These are phyloP conservation scores for Fomitopsis serialis DNA, from an alignment of 768 basidiomycete species.

Conservation along the genomic window DNA sequence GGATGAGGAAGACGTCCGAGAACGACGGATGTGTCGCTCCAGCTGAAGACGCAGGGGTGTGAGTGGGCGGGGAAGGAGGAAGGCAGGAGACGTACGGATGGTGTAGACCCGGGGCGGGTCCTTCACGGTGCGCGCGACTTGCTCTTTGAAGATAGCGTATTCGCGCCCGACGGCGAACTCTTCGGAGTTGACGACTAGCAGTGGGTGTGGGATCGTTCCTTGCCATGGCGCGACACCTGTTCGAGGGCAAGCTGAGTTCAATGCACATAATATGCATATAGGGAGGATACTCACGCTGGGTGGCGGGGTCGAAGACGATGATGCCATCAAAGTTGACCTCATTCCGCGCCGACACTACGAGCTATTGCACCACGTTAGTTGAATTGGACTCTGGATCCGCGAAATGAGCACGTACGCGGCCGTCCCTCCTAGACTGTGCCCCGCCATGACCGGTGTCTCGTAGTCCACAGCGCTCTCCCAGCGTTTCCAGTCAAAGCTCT, in stretches of 20 bases:
- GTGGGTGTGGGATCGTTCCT: conserved; percentile 22
- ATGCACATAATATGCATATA: conserved; percentile 19
- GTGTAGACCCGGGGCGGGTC: background rate
- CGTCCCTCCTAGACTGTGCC: conserved; percentile 29
- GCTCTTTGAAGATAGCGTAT: conserved; percentile 26
- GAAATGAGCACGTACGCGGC: conserved; percentile 21
- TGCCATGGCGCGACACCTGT: conserved; percentile 25
- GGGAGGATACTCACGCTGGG: conserved; percentile 16
- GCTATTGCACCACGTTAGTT: conserved; percentile 7
- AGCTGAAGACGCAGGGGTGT: conserved; percentile 8
- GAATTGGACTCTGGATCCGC: background rate
- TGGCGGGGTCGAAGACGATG: conserved; percentile 25
- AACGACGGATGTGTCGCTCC: conserved; percentile 29
- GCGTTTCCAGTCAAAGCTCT: conserved; percentile 12
- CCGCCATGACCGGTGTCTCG: conserved; percentile 21
- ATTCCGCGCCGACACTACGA: conserved; percentile 20
- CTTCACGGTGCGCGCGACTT: conserved; percentile 17
- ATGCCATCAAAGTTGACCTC: conserved; percentile 22
- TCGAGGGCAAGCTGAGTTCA: conserved; percentile 16
- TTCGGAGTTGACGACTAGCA: conserved; percentile 37
- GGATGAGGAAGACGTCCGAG: conserved; percentile 29
- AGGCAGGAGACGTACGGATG: conserved; percentile 6
- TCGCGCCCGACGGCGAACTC: conserved; percentile 34
- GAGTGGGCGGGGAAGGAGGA: background rate
- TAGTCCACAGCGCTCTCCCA: conserved; percentile 16